A percentile compares a stretch with the other conserved stretches of the same genome.
Evolutionary conservation across 805 yeast genomes (phyloP).

Genomic region (Barnettozyma pratensis): DNA sequence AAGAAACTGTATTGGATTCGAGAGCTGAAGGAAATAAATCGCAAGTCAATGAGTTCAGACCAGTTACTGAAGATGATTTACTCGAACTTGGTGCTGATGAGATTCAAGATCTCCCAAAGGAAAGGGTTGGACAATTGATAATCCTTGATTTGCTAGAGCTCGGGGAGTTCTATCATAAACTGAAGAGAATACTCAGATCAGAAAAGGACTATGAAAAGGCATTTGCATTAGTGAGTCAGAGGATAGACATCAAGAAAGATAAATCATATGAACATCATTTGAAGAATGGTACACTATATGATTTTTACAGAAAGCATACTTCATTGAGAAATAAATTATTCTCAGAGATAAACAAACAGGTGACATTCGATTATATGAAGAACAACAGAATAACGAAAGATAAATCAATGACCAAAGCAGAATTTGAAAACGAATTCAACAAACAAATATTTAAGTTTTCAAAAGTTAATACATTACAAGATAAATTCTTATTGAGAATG

Average conservation of each 20-base stretch:
- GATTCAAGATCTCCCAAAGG: neutral
- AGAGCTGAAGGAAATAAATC: neutral
- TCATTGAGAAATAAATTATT: conserved; percentile 3
- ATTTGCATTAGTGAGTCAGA: neutral
- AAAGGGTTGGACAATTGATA: conserved; percentile 6
- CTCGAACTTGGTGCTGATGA: neutral
- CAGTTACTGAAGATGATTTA: conserved; percentile 10
- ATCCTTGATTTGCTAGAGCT: neutral
- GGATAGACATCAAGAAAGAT: neutral
- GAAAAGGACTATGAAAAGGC: neutral
- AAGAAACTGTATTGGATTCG: too few species aligned
- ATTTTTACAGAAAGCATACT: conserved; percentile 1
- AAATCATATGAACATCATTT: neutral
- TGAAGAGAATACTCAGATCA: neutral
- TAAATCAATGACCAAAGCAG: neutral
- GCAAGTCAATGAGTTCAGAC: neutral
- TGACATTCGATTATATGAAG: conserved; percentile 1
- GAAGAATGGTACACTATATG: conserved; percentile 1
- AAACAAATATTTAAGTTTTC: neutral
- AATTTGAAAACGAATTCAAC: conserved; percentile 2
- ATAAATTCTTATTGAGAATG: conserved; percentile 4
- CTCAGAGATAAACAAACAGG: neutral
- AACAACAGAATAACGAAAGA: neutral
- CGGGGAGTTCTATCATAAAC: neutral
- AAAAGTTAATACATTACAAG: neutral